Evolutionary conservation across 345 rosid genomes (phyloP).

Genomic region (Eucalyptus coolabah): DNA sequence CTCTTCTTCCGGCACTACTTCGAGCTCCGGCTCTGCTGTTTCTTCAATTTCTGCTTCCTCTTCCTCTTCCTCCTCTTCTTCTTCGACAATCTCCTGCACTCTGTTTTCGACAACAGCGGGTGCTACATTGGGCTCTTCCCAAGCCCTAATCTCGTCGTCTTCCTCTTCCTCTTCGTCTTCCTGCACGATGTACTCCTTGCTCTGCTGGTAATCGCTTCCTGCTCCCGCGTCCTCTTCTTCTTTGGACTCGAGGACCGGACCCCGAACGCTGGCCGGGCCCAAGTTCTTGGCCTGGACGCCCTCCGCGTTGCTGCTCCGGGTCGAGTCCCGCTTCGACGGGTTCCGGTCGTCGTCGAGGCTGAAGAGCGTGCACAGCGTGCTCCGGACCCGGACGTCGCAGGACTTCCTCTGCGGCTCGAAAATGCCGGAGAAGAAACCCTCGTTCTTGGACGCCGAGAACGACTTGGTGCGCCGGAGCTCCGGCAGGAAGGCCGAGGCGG

Average conservation of each 20-base stretch:
- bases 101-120: constrained; percentile 1
- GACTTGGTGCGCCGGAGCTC: constrained; percentile 95
- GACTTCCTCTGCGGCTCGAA: constrained; percentile 97
- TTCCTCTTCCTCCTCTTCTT: neutral
- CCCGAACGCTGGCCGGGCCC: constrained; percentile 9
- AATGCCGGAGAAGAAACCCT: constrained; percentile 62
- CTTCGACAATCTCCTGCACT: constrained; percentile 50
- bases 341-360: constrained; percentile 51
- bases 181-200: neutral
- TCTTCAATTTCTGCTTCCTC: neutral
- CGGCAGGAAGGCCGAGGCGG: constrained; percentile 28
- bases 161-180: neutral
- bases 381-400: constrained; percentile 88
- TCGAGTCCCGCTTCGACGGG: neutral
- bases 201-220: neutral
- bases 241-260: constrained; percentile 43
- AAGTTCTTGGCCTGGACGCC: constrained; percentile 27
- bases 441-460: constrained; percentile 90
- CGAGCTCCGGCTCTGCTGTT: constrained; percentile 3
- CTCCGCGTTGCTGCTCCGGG: constrained; percentile 7
- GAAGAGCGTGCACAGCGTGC: constrained; percentile 72
- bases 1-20: constrained; percentile 21
- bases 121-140: constrained; percentile 31
- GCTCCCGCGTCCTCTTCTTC: constrained; percentile 29
- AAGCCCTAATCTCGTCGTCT: constrained; percentile 17